Base-by-base conservation (phyloP, 1,284 basidiomycete genomes). In the Trichosporon sp. region DNA sequence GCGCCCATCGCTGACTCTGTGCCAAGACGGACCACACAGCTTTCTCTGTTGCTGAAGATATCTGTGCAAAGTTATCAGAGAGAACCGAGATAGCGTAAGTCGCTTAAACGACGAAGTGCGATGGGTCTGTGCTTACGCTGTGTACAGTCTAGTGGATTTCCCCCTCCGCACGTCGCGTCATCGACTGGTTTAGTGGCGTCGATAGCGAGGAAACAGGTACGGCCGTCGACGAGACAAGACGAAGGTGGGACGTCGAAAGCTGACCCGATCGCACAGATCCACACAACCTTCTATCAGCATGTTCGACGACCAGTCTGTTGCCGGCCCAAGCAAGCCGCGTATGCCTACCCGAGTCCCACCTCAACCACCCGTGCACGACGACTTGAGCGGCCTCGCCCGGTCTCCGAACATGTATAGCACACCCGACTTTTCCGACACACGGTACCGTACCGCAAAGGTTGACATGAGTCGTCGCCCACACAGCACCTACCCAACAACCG, bases 401-500 rank as follows among this genome's bases (percentile, higher is more conserved):
- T 63, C 59, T 2, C 59, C 59, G 2, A 63, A 63, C 59, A 48
- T 64, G 37, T 63, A 37, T 31, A 63, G 59, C 31, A 63, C 59
- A 35, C 59, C 59, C 66, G 54, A 66, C 35, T 68, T 61, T 51
- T 65, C 71, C 2, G 71, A 81, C 48, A 71, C 78, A 1, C 72
- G 65, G 35, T 76, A 71, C 68, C 71, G 67, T 70, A 72, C 26
- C 61, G 68, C 51, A 68, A 77, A 65, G 74, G 32, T 70, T n/a
- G 70, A 70, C 67, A 46, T 46, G 26, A n/a, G 71, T 16, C 75
- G 80, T 40, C 71, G 79, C 37, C 81, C 81, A 1, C 72, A 76
- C 43, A 79, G 76, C 72, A 78, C 76, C 8, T 78, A 80, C 66
- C 78, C 81, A 11, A 35, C 73, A 4, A 59, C 68, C 21, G 48